phyloP scores from a whole-genome alignment of 2,329 filamentous ascomycete genomes.

The Colletotrichum lini region DNA sequence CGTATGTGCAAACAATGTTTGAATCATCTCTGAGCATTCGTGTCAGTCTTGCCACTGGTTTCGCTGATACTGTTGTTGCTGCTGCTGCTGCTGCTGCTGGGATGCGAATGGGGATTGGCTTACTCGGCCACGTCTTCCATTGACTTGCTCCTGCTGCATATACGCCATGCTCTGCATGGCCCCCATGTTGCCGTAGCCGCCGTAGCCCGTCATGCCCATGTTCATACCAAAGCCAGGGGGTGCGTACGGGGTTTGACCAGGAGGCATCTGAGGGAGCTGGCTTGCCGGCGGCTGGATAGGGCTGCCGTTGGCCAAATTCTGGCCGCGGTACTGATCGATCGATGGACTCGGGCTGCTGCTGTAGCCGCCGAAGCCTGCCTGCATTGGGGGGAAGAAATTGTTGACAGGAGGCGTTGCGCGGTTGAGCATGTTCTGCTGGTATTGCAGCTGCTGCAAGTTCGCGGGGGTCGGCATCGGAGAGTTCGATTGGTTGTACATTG shows the following conservation, averaged over 20 bases:
- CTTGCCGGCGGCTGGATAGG: constrained; percentile 62
- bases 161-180: constrained; percentile 66
- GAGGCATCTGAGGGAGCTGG: constrained; percentile 59
- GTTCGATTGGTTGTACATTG: constrained; percentile 65
- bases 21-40: constrained; percentile 34
- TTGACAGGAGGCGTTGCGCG: constrained; percentile 68
- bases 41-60: constrained; percentile 31
- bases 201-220: constrained; percentile 62
- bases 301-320: constrained; percentile 65
- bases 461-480: constrained; percentile 62
- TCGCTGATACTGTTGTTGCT: constrained; percentile 6
- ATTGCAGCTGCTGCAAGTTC: constrained; percentile 70
- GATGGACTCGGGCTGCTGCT: constrained; percentile 62
- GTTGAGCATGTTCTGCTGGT: constrained; percentile 71
- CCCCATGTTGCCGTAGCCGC: constrained; percentile 61
- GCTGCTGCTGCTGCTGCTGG: constrained; percentile 9
- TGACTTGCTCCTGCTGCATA: constrained; percentile 70
- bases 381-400: constrained; percentile 71
- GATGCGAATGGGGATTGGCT: constrained; percentile 54
- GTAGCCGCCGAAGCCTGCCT: constrained; percentile 69
- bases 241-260: constrained; percentile 61
- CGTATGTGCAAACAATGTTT: constrained; percentile 26
- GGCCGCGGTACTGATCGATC: constrained; percentile 70
- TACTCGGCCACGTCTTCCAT: constrained; percentile 72
- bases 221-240: constrained; percentile 65